Conservation (phyloP, 1,139 yeast genomes). For the Kazachstania sp. region DNA sequence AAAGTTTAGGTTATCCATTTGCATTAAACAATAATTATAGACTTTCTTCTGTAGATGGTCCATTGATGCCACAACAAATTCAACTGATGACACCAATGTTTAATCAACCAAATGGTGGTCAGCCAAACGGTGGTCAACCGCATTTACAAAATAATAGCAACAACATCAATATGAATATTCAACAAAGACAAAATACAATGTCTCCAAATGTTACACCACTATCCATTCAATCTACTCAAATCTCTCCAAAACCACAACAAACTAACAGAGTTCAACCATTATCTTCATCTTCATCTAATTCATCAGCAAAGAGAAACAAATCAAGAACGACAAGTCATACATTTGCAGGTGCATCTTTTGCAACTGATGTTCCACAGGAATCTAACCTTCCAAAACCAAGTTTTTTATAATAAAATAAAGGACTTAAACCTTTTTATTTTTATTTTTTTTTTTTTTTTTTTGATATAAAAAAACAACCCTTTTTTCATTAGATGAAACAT, state of each 20-base stretch:
- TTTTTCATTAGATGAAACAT: not conserved
- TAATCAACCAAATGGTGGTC: not conserved
- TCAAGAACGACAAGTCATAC: constrained; percentile 10
- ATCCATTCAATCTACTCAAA: constrained; percentile 4
- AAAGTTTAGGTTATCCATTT: constrained; percentile 5
- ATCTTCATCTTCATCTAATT: not conserved
- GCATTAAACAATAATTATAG: constrained; percentile 1
- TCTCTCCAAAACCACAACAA: constrained; percentile 3
- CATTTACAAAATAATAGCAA: not conserved
- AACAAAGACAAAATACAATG: not conserved
- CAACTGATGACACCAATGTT: constrained; percentile 4
- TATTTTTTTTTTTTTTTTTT: constrained; percentile 4
- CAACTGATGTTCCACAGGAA: constrained; percentile 27
- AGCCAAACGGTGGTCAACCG: no score
- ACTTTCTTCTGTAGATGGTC: constrained; percentile 2
- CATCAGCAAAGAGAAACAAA: constrained; percentile 4
- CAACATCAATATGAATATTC: not conserved
- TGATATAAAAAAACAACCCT: not conserved
- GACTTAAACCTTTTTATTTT: not conserved
- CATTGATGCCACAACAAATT: constrained; percentile 5
- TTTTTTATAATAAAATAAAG: constrained; percentile 1
- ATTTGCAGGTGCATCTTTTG: constrained; percentile 32
- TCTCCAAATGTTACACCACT: constrained; percentile 3
- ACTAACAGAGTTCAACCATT: not conserved
- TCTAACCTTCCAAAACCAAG: constrained; percentile 19